Evolutionary conservation across 2,329 filamentous ascomycete species (phyloP).

Genomic region (Cadophora gregata): DNA sequence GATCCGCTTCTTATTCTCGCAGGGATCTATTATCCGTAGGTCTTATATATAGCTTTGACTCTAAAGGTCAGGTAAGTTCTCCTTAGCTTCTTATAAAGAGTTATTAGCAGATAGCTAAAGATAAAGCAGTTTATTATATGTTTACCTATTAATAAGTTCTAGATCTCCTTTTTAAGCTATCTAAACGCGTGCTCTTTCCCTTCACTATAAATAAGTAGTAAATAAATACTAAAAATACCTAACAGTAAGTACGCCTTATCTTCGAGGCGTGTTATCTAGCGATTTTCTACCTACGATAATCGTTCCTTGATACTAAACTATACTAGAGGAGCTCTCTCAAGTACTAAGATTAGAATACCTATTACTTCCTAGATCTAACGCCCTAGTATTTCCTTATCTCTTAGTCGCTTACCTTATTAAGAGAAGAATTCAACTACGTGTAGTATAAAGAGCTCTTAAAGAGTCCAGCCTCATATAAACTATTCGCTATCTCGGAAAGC

Average conservation of each 20-base stretch:
- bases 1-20: slow-evolving; percentile 23
- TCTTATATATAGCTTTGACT: slow-evolving; percentile 17
- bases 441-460: not conserved
- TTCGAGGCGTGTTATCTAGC: not conserved
- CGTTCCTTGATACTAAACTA: not conserved
- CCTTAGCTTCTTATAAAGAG: not conserved
- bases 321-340: not conserved
- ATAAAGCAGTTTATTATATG: not conserved
- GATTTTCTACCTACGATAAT: not conserved
- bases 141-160: not conserved
- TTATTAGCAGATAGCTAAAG: not conserved
- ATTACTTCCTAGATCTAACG: not conserved
- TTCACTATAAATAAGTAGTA: not conserved
- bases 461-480: no score
- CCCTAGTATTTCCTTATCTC: not conserved
- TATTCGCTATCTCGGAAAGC: no score
- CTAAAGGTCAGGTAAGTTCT: not conserved
- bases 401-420: not conserved
- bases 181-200: not conserved
- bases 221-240: not conserved
- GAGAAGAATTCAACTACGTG: not conserved
- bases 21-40: slow-evolving; percentile 19
- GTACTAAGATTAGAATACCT: not conserved
- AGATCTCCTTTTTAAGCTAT: not conserved
- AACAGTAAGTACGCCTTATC: not conserved